Conservation (phyloP, 1,139 yeast genomes). For the Sugiyamaella grinbergsii region DNA sequence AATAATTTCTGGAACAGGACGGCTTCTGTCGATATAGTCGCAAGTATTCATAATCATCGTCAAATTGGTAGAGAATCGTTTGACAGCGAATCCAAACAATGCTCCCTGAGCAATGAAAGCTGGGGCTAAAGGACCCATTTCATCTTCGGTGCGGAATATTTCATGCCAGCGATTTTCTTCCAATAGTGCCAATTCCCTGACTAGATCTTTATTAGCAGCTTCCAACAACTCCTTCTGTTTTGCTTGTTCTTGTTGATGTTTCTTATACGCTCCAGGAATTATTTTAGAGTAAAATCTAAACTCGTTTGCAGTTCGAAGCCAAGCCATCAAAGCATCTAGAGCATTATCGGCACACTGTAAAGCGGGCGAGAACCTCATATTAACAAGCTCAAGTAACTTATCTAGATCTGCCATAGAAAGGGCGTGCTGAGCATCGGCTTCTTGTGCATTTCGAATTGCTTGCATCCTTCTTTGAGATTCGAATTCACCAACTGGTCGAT, state of each 20-base stretch:
- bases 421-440: conserved; percentile 16
- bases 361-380: conserved; percentile 23
- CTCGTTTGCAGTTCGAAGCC: conserved; percentile 33
- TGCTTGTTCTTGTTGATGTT: conserved; percentile 19
- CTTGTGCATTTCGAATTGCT: conserved; percentile 14
- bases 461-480: conserved; percentile 22
- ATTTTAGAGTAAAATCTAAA: conserved; percentile 24
- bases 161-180: conserved; percentile 21
- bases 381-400: conserved; percentile 24
- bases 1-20: conserved; percentile 29
- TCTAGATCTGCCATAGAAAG: conserved; percentile 31
- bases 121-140: conserved; percentile 18
- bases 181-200: conserved; percentile 13
- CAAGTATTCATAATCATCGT: conserved; percentile 20
- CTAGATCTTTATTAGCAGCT: conserved; percentile 15
- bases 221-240: conserved; percentile 18
- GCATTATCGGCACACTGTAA: conserved; percentile 25
- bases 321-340: conserved; percentile 23
- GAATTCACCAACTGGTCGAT: conserved; percentile 29
- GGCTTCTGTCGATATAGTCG: conserved; percentile 26
- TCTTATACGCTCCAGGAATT: conserved; percentile 18
- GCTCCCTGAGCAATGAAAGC: conserved; percentile 28
- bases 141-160: conserved; percentile 15
- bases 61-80: conserved; percentile 3
- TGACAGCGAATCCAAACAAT: conserved; percentile 26